phyloP scores from a whole-genome alignment of 306 rosid genomes.

The Trifolium repens region DNA sequence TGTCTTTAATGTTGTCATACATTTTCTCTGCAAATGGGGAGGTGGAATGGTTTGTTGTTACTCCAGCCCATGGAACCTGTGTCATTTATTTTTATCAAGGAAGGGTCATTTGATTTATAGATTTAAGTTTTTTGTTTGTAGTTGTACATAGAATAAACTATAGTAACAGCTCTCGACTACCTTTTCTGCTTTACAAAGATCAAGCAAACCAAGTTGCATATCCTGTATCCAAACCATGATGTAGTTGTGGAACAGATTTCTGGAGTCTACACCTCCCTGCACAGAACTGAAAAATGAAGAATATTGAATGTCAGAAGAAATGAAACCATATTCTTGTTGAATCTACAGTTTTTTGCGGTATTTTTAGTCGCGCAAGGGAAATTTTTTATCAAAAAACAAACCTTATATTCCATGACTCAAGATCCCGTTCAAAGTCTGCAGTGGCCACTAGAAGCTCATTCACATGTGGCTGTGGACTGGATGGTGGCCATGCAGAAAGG shows the following conservation, averaged over 20 bases:
- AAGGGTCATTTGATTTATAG: slow-evolving; percentile 29
- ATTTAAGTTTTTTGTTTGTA: slow-evolving; percentile 1
- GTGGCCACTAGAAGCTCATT: slow-evolving; percentile 82
- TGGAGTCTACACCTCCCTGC: slow-evolving; percentile 85
- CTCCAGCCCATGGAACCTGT: slow-evolving; percentile 99
- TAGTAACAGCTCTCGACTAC: slow-evolving; percentile 47
- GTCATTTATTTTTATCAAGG: slow-evolving; percentile 43
- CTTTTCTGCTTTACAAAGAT: slow-evolving; percentile 93
- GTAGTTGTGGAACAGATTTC: slow-evolving; percentile 82
- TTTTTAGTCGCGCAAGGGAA: slow-evolving; percentile 5
- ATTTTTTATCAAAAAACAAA: slow-evolving; percentile 52
- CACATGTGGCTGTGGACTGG: slow-evolving; percentile 79
- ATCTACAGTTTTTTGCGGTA: not conserved
- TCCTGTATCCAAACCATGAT: slow-evolving; percentile 95
- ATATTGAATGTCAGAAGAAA: slow-evolving; percentile 44
- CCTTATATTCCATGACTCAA: slow-evolving; percentile 90
- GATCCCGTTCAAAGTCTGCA: slow-evolving; percentile 93
- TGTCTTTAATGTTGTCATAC: slow-evolving; percentile 84
- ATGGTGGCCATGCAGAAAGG: slow-evolving; percentile 92
- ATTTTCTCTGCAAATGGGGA: slow-evolving; percentile 94
- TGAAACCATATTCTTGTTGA: slow-evolving; percentile 17
- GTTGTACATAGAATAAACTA: slow-evolving; percentile 33
- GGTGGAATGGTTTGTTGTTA: slow-evolving; percentile 81
- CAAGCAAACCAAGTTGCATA: slow-evolving; percentile 84
- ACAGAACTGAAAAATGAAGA: slow-evolving; percentile 58